Evolutionary conservation across 176 grass and related monocot species (phyloP).

Genomic region (Luzula sylvatica): DNA sequence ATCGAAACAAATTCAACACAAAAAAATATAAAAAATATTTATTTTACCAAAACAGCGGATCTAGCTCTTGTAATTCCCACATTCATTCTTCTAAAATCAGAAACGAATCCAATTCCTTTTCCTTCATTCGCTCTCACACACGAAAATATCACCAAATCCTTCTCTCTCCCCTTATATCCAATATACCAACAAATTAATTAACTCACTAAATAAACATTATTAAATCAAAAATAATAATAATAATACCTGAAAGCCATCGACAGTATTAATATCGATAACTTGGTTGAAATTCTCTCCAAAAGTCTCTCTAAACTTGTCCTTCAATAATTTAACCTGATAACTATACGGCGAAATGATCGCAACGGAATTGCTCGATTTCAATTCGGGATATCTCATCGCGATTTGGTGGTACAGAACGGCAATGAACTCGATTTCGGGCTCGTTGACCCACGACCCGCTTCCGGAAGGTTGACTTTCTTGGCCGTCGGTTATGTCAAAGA

Average conservation of each 20-base stretch:
- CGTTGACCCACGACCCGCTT: conserved; percentile 84
- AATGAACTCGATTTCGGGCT: conserved; percentile 84
- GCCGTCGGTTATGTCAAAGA: conserved; percentile 83
- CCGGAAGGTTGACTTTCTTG: conserved; percentile 59
- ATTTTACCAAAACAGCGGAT: conserved; percentile 64
- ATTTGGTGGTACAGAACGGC: conserved; percentile 66
- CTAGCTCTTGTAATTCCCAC: conserved; percentile 92
- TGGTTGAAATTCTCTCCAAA: conserved; percentile 81
- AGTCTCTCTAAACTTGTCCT: conserved; percentile 52
- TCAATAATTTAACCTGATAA: conserved; percentile 68
- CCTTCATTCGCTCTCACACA: conserved; percentile 81
- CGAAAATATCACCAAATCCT: conserved; percentile 85
- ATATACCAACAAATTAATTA: conserved; percentile 1
- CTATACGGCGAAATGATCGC: conserved; percentile 87
- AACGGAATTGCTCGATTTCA: conserved; percentile 58
- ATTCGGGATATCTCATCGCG: conserved; percentile 44
- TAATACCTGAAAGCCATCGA: conserved; percentile 93
- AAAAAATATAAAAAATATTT: conserved; percentile 8
- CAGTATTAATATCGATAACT: conserved; percentile 83
- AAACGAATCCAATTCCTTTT: conserved; percentile 83
- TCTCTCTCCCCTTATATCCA: conserved; percentile 77
- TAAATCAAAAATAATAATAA: conserved; percentile 12
- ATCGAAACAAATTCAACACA: neutral
- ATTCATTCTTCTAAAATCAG: conserved; percentile 95
- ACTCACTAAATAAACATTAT: conserved; percentile 6